Conservation (phyloP, 164 flowering plant genomes). For the Chloranthus sessilifolius region DNA sequence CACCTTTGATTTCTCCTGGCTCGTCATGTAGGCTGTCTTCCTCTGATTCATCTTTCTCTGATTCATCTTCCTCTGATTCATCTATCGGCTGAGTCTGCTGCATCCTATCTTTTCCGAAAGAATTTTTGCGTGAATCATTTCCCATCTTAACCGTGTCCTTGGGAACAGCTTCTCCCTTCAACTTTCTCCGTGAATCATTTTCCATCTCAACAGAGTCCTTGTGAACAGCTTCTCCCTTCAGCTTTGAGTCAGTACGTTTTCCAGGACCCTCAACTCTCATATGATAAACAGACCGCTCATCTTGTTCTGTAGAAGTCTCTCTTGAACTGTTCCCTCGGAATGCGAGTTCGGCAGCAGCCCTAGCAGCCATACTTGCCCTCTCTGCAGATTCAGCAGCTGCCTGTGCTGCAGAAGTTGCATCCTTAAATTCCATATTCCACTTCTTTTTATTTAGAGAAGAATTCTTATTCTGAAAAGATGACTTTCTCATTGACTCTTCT, state of each 20-base stretch:
- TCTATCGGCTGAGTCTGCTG: slow-evolving; percentile 7
- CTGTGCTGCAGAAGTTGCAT: slow-evolving; percentile 91
- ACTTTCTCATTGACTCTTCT: slow-evolving; percentile 19
- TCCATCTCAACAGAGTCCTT: slow-evolving; percentile 3
- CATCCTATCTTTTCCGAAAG: slow-evolving; percentile 2
- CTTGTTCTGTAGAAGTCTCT: slow-evolving; percentile 39
- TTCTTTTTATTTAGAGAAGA: slow-evolving; percentile 24
- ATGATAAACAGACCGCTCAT: slow-evolving; percentile 11
- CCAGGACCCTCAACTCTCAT: slow-evolving; percentile 5
- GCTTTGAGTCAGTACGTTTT: slow-evolving; percentile 5
- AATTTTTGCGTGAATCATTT: neutral
- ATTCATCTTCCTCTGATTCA: slow-evolving; percentile 5
- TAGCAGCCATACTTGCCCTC: slow-evolving; percentile 88
- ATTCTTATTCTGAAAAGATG: slow-evolving; percentile 23
- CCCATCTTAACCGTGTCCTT: slow-evolving; percentile 4
- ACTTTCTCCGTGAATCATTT: neutral
- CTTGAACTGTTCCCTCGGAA: slow-evolving; percentile 31
- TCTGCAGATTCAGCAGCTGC: slow-evolving; percentile 99
- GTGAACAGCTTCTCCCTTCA: neutral
- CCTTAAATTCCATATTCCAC: slow-evolving; percentile 84
- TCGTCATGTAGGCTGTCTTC: slow-evolving; percentile 16
- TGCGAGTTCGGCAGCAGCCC: slow-evolving; percentile 91
- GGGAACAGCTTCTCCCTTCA: neutral
- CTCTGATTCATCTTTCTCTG: slow-evolving; percentile 6
- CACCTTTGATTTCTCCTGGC: slow-evolving; percentile 11